Evolutionary conservation across 1,139 yeast genomes (phyloP), one percentile per base, ranked within the genome.

Genomic region (Sugiyamaella neomexicana): DNA sequence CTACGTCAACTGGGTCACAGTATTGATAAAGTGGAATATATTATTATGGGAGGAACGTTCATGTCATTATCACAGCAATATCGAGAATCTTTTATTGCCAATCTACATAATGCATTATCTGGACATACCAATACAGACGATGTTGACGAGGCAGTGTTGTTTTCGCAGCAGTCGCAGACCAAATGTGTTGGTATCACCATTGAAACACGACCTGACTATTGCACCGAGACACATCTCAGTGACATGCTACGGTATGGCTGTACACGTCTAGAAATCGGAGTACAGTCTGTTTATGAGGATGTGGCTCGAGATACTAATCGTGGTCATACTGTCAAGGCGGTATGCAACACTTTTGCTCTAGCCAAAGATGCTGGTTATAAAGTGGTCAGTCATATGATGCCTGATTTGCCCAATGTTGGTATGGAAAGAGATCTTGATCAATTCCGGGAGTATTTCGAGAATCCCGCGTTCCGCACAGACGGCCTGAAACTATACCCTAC

Each of bases 381-480:
- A 72, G 96, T 93, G 53, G 99, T 93, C 31, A 85, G 95, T 61
- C 99, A 93, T 74, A 93, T 93, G 99, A 93, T 93, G 99, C 99
- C 99, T 16, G 99, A 93, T 76, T 77, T 93, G 65, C 99, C 99
- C 16, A 93, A 93, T 67, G 97, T 93, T 53, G 99, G 99, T 13
- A 89, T 91, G 96, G 99, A 93, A 73, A 81, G 99, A 70, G 99
- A 93, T 70, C 76, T 93, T 62, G 96, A 90, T 65, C 99, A 93
- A 73, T 93, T 93, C 68, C 82, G 85, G 65, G 99, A 93, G 70
- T 93, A 93, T 74, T 95, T 93, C 70, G 99, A 93, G 65, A 93
- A 89, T 69, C 99, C 99, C 1, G 96, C 83, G 34, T 93, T 93
- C 72, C 81, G 99, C 71, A 95, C 99, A 4, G 99, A 93, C 69